Percentiles rank a stretch among this genome's conserved stretches.
Conservation (phyloP, 2,329 filamentous ascomycete species). For the Corynespora cassiicola region DNA sequence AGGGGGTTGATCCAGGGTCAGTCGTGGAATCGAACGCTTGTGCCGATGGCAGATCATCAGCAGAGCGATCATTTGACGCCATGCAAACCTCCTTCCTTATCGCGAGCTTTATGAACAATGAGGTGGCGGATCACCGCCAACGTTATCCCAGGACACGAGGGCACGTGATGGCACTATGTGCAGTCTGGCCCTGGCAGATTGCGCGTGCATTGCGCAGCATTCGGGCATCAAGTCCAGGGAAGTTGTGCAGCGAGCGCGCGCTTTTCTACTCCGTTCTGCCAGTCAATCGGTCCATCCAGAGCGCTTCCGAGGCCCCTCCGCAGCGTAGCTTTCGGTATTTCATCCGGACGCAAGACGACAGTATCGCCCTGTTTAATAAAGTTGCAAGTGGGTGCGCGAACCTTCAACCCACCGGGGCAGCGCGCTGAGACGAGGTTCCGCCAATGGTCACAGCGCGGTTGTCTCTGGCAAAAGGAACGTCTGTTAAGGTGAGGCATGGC, state of each 20-base stretch:
- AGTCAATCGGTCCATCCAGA: too few relatives aligned
- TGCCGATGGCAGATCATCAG: conserved; percentile 25
- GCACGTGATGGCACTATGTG: conserved; percentile 20
- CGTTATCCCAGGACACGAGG: conserved; percentile 18
- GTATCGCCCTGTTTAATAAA: conserved; percentile 12
- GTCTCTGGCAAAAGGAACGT: conserved; percentile 26
- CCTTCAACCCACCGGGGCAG: conserved; percentile 26
- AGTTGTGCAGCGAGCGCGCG: too few relatives aligned
- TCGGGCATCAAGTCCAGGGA: neutral
- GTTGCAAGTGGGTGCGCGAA: conserved; percentile 9
- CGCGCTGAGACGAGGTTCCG: conserved; percentile 9
- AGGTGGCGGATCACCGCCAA: conserved; percentile 9
- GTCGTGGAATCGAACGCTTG: conserved; percentile 15
- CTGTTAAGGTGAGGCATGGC: conserved; percentile 25
- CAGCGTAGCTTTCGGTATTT: too few relatives aligned
- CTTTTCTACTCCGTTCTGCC: too few relatives aligned
- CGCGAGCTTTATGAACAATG: conserved; percentile 18
- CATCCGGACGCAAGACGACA: too few relatives aligned
- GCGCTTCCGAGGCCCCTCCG: too few relatives aligned
- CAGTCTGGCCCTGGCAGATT: too few relatives aligned
- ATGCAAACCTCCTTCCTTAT: conserved; percentile 38
- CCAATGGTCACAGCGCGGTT: conserved; percentile 24
- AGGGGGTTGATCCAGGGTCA: conserved; percentile 24
- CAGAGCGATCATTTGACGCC: conserved; percentile 32
- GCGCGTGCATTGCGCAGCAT: conserved; percentile 8